Evolutionary conservation across 176 grass and related monocot genomes (phyloP).

Genomic region (Eremochloa ophiuroides): DNA sequence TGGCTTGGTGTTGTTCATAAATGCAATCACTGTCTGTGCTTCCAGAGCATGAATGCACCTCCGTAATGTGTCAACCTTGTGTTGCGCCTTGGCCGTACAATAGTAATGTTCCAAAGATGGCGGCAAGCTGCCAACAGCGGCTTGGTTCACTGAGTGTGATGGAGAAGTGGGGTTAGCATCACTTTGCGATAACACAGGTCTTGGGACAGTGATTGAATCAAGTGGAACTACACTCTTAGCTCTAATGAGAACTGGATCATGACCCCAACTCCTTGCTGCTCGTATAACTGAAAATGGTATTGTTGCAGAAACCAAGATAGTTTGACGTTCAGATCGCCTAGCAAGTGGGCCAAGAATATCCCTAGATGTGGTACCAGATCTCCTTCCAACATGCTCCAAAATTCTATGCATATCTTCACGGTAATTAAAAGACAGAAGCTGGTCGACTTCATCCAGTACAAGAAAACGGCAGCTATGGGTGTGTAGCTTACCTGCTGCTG

Average conservation of each 20-base stretch:
- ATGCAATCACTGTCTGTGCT: constrained; percentile 72
- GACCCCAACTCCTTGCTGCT: constrained; percentile 83
- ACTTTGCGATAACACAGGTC: constrained; percentile 30
- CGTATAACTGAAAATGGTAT: constrained; percentile 91
- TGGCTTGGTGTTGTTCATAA: constrained; percentile 91
- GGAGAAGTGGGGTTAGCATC: constrained; percentile 29
- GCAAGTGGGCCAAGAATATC: constrained; percentile 75
- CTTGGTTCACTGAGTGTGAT: constrained; percentile 52
- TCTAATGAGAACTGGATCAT: constrained; percentile 74
- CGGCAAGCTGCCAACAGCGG: constrained; percentile 72
- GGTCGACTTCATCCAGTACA: constrained; percentile 94
- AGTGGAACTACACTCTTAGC: constrained; percentile 81
- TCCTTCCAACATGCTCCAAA: constrained; percentile 88
- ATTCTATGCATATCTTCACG: constrained; percentile 96
- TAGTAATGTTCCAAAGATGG: constrained; percentile 82
- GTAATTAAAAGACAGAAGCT: constrained; percentile 92
- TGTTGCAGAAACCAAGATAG: constrained; percentile 90
- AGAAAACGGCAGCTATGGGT: constrained; percentile 79
- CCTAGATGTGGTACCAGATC: constrained; percentile 41
- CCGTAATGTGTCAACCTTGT: constrained; percentile 88
- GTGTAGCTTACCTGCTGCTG: constrained; percentile 82
- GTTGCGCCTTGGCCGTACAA: constrained; percentile 72
- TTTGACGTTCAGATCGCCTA: constrained; percentile 70
- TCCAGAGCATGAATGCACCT: constrained; percentile 83
- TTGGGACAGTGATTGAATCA: constrained; percentile 48